phyloP scores from a whole-genome alignment of 1,139 yeast genomes.

The Suhomyces choctaworum region DNA sequence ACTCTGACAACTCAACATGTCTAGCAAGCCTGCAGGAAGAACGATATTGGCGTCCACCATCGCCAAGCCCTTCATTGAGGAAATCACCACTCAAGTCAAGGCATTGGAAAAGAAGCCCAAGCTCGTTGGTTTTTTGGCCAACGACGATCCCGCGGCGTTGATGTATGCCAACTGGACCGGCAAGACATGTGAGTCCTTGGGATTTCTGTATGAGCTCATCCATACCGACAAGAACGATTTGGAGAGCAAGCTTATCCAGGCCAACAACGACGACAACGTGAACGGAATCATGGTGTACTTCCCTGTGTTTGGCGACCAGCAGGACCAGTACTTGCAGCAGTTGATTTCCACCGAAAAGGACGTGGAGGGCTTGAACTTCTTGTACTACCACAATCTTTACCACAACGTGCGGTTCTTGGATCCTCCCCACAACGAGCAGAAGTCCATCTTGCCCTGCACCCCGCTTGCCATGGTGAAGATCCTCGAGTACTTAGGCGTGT shows the following conservation, averaged over 20 bases:
- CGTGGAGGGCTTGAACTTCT: slow-evolving; percentile 91
- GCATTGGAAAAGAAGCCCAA: slow-evolving; percentile 59
- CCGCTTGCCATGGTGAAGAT: slow-evolving; percentile 94
- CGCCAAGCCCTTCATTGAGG: slow-evolving; percentile 78
- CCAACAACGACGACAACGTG: slow-evolving; percentile 73
- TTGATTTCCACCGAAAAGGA: slow-evolving; percentile 85
- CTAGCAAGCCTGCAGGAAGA: slow-evolving; percentile 58
- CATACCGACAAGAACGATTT: slow-evolving; percentile 75
- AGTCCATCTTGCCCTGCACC: slow-evolving; percentile 92
- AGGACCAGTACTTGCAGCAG: slow-evolving; percentile 94
- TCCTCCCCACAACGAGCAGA: slow-evolving; percentile 60
- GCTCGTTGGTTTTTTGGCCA: slow-evolving; percentile 88
- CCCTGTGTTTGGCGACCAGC: slow-evolving; percentile 94
- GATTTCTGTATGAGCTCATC: slow-evolving; percentile 79
- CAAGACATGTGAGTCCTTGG: slow-evolving; percentile 82
- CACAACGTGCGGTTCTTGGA: slow-evolving; percentile 88
- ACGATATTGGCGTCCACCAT: slow-evolving; percentile 86
- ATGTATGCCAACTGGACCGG: slow-evolving; percentile 97
- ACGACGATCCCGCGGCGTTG: slow-evolving; percentile 90
- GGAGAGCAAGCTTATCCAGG: slow-evolving; percentile 78
- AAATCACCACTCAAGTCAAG: slow-evolving; percentile 61
- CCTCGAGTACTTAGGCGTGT: slow-evolving; percentile 84
- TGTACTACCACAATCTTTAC: slow-evolving; percentile 90
- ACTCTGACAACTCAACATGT: slow-evolving; percentile 6
- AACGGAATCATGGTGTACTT: slow-evolving; percentile 98